Evolutionary conservation across 371 early-diverging fungal genomes (phyloP), one percentile per base, ranked within the genome.

Genomic region (Coemansia sp.): DNA sequence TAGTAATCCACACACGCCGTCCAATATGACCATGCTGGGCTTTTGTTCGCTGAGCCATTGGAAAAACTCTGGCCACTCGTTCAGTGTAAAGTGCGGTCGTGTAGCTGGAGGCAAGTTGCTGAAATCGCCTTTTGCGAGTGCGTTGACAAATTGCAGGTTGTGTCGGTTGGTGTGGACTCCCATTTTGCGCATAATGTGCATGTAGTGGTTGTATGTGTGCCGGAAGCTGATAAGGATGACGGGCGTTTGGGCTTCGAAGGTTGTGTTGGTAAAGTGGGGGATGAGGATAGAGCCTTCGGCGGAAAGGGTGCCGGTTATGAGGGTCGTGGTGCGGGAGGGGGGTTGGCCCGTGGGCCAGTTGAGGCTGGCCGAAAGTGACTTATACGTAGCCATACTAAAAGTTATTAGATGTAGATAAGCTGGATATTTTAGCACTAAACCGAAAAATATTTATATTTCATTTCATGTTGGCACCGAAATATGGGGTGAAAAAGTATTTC

Each of bases 151-250:
- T 10, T 69, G 62, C 5, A 73, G 22, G 5, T 26, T 40, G 14
- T 57, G 70, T 5, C 54, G 65, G 11, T 54, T 11, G 11, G 47
- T 54, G 27, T 67, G 64, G 6, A 77, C 63, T 0, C 77, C 77
- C 66, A 68, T 68, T 51, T 77, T 77, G 48, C 72, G 77, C 65
- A 77, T 52, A 4, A 77, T 71, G 53, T 77, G 77, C 56, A 68
- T 53, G 53, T 77, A 77, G 64, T 77, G 72, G 66, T 58, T 77
- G 56, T 59, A 56, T 5, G 77, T 72, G 16, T 71, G 72, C 4
- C 62, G 58, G 22, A 77, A 67, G 18, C 68, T 68, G 21, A 77
- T 5, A 1, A 77, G 63, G 5, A 59, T 50, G 2, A 72, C 64
- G 0, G 62, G 34, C 0, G 13, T 11, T 31, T 61, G 40, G 14